These are phyloP conservation scores for Lolium multiflorum DNA, from an alignment of 176 grass and related monocot species.

Conservation along the genomic window DNA sequence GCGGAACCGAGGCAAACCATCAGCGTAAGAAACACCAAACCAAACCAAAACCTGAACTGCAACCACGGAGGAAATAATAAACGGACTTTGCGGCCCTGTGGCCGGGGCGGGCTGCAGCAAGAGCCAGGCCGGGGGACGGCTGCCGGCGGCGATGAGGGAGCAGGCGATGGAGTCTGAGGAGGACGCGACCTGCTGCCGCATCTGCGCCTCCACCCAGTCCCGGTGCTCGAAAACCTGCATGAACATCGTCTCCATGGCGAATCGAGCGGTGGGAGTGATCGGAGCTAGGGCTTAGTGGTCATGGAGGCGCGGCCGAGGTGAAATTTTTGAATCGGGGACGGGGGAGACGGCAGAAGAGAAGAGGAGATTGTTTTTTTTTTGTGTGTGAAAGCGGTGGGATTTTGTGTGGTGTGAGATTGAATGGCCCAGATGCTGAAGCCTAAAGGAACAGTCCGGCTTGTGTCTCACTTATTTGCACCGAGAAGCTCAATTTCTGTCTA, in stretches of 20 bases:
- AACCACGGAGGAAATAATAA: neutral
- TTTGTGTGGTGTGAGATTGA: neutral
- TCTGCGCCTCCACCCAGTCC: constrained; percentile 49
- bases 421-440: too few relatives aligned
- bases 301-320: constrained; percentile 20
- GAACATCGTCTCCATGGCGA: constrained; percentile 65
- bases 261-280: neutral
- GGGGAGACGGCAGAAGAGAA: neutral
- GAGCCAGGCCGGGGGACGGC: constrained; percentile 53
- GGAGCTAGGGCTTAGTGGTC: constrained; percentile 36
- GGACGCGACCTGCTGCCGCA: constrained; percentile 53
- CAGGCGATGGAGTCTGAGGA: constrained; percentile 54
- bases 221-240: constrained; percentile 62
- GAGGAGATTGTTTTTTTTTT: neutral
- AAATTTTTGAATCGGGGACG: neutral
- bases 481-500: too few relatives aligned
- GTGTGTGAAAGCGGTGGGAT: neutral
- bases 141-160: constrained; percentile 53
- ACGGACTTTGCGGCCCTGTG: neutral
- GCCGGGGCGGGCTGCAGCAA: neutral
- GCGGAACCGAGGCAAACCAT: neutral
- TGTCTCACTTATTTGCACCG: too few relatives aligned
- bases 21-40: neutral
- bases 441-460: too few relatives aligned
- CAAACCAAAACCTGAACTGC: neutral